A percentile compares a stretch with the other conserved stretches of the same genome.
These are phyloP conservation scores for Xylaria cubensis DNA, from an alignment of 495 filamentous ascomycete species.

Conservation along the genomic window DNA sequence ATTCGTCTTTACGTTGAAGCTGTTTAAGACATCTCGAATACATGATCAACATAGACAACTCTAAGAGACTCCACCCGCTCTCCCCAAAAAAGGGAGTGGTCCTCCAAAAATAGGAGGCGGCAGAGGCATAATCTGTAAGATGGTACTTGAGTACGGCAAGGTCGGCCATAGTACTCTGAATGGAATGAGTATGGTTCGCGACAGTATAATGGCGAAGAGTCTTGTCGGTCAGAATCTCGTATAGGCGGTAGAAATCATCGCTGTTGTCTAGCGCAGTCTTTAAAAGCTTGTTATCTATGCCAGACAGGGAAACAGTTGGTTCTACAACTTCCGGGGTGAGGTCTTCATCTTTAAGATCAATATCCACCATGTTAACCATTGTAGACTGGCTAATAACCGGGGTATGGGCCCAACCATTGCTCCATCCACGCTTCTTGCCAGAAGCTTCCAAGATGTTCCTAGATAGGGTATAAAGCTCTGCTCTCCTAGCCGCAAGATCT, in stretches of 20 bases:
- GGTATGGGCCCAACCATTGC: slow-evolving; percentile 74
- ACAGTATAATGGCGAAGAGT: slow-evolving; percentile 76
- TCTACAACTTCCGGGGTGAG: slow-evolving; percentile 26
- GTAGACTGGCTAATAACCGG: slow-evolving; percentile 60
- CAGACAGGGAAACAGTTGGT: slow-evolving; percentile 41
- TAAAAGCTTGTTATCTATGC: slow-evolving; percentile 59
- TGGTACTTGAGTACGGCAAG: slow-evolving; percentile 83
- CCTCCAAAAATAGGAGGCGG: slow-evolving; percentile 80
- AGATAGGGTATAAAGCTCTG: slow-evolving; percentile 79
- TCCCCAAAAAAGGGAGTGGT: slow-evolving; percentile 83
- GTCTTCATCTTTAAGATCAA: slow-evolving; percentile 54
- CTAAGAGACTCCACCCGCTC: slow-evolving; percentile 78
- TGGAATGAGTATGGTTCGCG: slow-evolving; percentile 76
- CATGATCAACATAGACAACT: slow-evolving; percentile 83
- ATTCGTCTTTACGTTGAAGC: slow-evolving; percentile 78
- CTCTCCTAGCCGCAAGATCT: slow-evolving; percentile 81
- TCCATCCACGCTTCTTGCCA: slow-evolving; percentile 77
- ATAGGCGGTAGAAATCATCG: slow-evolving; percentile 65
- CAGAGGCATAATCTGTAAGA: slow-evolving; percentile 72
- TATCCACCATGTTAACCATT: slow-evolving; percentile 60
- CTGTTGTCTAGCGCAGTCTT: slow-evolving; percentile 56
- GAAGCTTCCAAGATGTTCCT: slow-evolving; percentile 78
- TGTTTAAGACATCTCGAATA: slow-evolving; percentile 84
- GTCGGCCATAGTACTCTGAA: slow-evolving; percentile 80
- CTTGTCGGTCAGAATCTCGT: slow-evolving; percentile 74